Conservation (phyloP, 139 green algal genomes). For the Picochlorum sp. region DNA sequence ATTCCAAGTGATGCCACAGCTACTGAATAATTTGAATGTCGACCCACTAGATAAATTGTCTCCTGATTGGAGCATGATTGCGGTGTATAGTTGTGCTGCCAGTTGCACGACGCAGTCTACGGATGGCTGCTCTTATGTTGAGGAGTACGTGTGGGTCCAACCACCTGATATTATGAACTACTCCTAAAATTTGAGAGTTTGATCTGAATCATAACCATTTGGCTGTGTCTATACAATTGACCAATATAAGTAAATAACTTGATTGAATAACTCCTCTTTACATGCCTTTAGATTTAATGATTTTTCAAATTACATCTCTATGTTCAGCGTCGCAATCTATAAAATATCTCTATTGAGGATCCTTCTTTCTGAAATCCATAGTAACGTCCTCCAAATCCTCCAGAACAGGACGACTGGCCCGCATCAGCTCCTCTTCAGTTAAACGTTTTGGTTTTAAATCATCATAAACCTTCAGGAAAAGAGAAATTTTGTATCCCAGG, state of each 20-base stretch:
- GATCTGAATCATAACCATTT: background rate
- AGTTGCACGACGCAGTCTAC: constrained; percentile 27
- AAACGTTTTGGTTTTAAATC: constrained; percentile 39
- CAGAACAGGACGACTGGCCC: background rate
- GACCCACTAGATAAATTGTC: constrained; percentile 34
- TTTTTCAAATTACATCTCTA: no score
- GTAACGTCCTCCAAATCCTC: constrained; percentile 12
- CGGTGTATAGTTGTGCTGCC: constrained; percentile 53
- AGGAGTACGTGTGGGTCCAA: constrained; percentile 40
- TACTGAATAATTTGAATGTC: constrained; percentile 51
- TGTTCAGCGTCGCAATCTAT: no score
- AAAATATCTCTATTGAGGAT: background rate
- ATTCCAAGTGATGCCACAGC: constrained; percentile 66
- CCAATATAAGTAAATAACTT: background rate
- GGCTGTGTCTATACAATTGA: background rate
- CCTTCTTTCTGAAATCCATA: background rate
- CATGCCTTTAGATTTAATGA: background rate
- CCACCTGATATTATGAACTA: background rate
- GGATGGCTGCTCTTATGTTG: constrained; percentile 9
- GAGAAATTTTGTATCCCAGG: constrained; percentile 49
- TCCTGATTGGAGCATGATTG: constrained; percentile 66
- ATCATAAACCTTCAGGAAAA: constrained; percentile 46
- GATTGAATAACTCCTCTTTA: background rate
- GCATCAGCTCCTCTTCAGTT: constrained; percentile 15
- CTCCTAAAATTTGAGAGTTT: background rate